Evolutionary conservation across 306 rosid genomes (phyloP).

Genomic region (Psophocarpus tetragonolobus): DNA sequence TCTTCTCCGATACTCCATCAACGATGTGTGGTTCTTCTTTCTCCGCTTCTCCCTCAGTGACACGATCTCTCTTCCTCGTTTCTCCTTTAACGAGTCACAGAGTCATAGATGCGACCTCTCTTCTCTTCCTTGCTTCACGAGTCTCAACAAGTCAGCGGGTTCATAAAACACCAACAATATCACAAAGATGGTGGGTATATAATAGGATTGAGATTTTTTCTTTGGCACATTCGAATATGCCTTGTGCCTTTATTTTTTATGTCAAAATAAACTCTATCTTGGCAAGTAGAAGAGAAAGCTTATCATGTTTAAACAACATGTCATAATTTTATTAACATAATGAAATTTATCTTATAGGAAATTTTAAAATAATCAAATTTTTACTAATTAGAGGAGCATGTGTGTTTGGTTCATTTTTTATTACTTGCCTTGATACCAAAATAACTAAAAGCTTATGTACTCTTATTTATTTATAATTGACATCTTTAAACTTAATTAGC

Average conservation of each 20-base stretch:
- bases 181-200: slow-evolving; percentile 20
- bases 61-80: no score
- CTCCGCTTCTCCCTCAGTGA: no score
- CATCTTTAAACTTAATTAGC: background rate
- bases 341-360: background rate
- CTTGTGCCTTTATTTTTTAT: background rate
- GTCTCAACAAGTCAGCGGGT: no score
- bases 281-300: background rate
- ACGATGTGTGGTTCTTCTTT: no score
- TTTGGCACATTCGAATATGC: slow-evolving; percentile 51
- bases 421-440: background rate
- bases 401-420: background rate
- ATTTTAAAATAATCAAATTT: background rate
- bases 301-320: background rate
- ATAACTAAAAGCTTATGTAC: background rate
- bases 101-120: no score
- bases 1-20: no score
- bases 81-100: no score
- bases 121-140: no score
- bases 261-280: background rate
- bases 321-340: background rate
- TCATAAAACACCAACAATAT: slow-evolving; percentile 34
- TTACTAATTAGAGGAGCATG: slow-evolving; percentile 1
- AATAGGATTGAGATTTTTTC: slow-evolving; percentile 3
- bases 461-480: background rate